Base-by-base conservation (phyloP, 1,284 basidiomycete genomes). In the Austroboletus novae-zelandiae region DNA sequence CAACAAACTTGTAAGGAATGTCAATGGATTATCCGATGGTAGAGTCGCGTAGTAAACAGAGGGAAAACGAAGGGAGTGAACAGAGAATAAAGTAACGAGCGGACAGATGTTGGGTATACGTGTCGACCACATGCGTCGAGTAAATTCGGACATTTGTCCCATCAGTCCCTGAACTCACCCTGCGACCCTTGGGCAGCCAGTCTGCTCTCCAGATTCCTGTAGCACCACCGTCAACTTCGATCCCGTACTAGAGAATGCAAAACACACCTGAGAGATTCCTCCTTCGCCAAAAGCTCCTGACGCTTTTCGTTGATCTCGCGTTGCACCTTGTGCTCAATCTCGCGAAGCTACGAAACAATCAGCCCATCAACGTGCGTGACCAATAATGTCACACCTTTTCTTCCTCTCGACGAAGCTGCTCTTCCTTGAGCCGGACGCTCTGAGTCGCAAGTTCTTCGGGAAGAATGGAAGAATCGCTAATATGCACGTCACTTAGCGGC, bases 281-380 rank as follows among this genome's bases (percentile, higher is more conserved):
- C 93, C 71, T 95, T 96, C 43, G 93, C 92, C 64, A 94, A 73
- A 57, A 99, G 74, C 71, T 99, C 96, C 71, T 99, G 97, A 66
- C 95, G 81, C 80, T 98, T 98, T 79, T 99, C 92, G 73, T 93
- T 93, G 74, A 99, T 96, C 79, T 99, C 97, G 54, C 97, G 86
- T 73, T 98, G 96, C 35, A 98, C 94, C 71, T 94, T 94, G 71
- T 98, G 82, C 70, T 99, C 97, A 70, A 98, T 94, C 75, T 99
- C 97, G 61, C 96, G 91, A 57, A 99, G 79, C 86, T 93, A 67
- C 45, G 20, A 48, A 54, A 51, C 51, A 45, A 44, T 57, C 51
- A 60, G 36, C 40, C 40, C 10, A 42, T 55, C 44, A 36, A 47
- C 7, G 40, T 17, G 42, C 45, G 40, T 40, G 34, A 8, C 20